Percentiles rank a stretch among this genome's conserved stretches.
Evolutionary conservation across 192 early-diverging fungal genomes (phyloP).

Genomic region (Rhizophlyctis rosea): DNA sequence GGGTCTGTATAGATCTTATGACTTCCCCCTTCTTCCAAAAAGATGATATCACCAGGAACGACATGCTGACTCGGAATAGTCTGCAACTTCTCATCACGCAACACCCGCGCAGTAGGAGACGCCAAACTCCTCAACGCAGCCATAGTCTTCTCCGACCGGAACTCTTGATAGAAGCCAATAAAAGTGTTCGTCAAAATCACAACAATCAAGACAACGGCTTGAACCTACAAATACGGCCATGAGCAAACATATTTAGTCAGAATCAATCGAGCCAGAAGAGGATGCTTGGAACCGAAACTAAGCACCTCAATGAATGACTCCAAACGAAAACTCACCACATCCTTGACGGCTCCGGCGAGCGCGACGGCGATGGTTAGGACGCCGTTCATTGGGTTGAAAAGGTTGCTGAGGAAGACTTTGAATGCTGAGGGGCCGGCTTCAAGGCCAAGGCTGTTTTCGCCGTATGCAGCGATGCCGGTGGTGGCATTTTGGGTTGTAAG

Average conservation of each 20-base stretch:
- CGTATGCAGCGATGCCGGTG: constrained; percentile 6
- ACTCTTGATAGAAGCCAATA: constrained; percentile 37
- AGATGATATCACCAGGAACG: constrained; percentile 37
- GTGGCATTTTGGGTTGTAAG: constrained; percentile 4
- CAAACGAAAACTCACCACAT: too few species aligned
- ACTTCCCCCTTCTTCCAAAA: constrained; percentile 29
- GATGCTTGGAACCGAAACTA: too few species aligned
- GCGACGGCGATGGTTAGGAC: constrained; percentile 34
- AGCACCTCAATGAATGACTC: too few species aligned
- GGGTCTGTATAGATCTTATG: too few species aligned
- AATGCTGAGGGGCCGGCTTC: constrained; percentile 24
- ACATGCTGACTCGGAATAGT: constrained; percentile 27
- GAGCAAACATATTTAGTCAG: too few species aligned
- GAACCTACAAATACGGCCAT: too few species aligned
- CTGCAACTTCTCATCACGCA: constrained; percentile 26
- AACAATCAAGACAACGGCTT: constrained; percentile 26
- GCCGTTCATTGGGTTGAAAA: constrained; percentile 41
- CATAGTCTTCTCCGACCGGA: constrained; percentile 36
- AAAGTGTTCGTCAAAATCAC: constrained; percentile 40
- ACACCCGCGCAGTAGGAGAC: constrained; percentile 35
- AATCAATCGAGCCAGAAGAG: too few species aligned
- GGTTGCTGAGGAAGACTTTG: constrained; percentile 34
- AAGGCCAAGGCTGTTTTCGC: constrained; percentile 24
- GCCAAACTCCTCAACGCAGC: constrained; percentile 36
- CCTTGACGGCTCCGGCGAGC: constrained; percentile 18